Conservation (phyloP, 2,329 filamentous ascomycete genomes). For the Immersiporthe knoxdaviesiana region DNA sequence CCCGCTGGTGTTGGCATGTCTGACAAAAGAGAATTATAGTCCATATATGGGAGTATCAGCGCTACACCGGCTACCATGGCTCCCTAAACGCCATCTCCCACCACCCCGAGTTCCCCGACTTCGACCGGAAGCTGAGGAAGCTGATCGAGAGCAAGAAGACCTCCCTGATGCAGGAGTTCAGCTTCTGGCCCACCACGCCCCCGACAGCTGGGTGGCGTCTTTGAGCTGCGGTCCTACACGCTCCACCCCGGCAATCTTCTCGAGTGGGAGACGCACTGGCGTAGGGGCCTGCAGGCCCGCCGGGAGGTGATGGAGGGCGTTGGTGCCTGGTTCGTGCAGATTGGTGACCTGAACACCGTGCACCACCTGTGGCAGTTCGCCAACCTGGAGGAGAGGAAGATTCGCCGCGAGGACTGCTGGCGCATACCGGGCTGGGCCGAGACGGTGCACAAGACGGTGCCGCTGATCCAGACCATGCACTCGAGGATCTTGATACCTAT, state of each 20-base stretch:
- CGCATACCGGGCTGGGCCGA: slow-evolving; percentile 92
- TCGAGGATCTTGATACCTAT: slow-evolving; percentile 90
- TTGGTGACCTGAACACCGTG: slow-evolving; percentile 95
- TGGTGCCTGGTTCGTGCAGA: slow-evolving; percentile 98
- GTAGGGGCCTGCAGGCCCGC: slow-evolving; percentile 84
- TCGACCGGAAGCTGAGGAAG: slow-evolving; percentile 82
- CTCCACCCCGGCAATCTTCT: slow-evolving; percentile 93
- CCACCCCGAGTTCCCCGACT: slow-evolving; percentile 81
- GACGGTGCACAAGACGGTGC: slow-evolving; percentile 97
- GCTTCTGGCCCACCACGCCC: slow-evolving; percentile 98
- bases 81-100: slow-evolving; percentile 83
- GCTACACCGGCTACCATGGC: slow-evolving; percentile 92
- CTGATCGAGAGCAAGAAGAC: slow-evolving; percentile 83
- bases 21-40: slow-evolving; percentile 60
- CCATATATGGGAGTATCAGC: slow-evolving; percentile 99
- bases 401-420: slow-evolving; percentile 93
- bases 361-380: slow-evolving; percentile 99
- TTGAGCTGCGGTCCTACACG: slow-evolving; percentile 95
- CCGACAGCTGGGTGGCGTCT: slow-evolving; percentile 85
- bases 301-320: slow-evolving; percentile 98
- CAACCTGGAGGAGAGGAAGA: slow-evolving; percentile 89
- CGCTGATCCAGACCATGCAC: slow-evolving; percentile 95
- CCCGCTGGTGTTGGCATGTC: not conserved
- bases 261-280: slow-evolving; percentile 99
- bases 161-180: slow-evolving; percentile 99